Conservation (phyloP, 768 basidiomycete genomes). For the Lentinula detonsa region DNA sequence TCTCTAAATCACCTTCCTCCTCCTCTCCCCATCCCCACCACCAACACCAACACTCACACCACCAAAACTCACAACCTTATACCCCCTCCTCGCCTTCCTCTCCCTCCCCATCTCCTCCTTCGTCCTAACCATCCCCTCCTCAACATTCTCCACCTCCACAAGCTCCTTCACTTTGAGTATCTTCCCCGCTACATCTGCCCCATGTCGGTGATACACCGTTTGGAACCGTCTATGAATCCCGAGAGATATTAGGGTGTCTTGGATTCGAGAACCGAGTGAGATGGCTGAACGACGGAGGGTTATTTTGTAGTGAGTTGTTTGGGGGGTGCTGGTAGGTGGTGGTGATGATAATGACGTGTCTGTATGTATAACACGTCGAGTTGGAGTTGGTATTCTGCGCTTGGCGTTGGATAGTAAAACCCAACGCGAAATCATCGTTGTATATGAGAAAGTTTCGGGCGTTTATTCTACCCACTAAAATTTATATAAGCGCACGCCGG, state of each 20-base stretch:
- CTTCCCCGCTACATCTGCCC: constrained; percentile 74
- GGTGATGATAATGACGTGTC: background rate
- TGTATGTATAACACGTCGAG: background rate
- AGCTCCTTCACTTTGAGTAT: constrained; percentile 88
- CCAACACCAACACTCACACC: too few species aligned
- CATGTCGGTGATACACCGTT: constrained; percentile 76
- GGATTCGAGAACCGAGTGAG: constrained; percentile 64
- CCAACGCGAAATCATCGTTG: too few species aligned
- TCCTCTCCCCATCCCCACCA: background rate
- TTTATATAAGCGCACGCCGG: too few species aligned
- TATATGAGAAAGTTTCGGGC: too few species aligned
- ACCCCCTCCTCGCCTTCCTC: constrained; percentile 64
- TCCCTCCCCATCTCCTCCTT: constrained; percentile 63
- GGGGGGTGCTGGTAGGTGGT: constrained; percentile 7
- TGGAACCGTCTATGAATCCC: constrained; percentile 81
- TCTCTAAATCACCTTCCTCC: background rate
- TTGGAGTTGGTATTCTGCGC: background rate
- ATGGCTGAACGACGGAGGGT: constrained; percentile 86
- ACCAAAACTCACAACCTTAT: constrained; percentile 36
- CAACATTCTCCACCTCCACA: constrained; percentile 83
- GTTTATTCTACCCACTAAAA: too few species aligned
- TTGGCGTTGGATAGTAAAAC: background rate
- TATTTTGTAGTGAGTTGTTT: constrained; percentile 73
- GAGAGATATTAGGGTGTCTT: constrained; percentile 73
- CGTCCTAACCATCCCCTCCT: constrained; percentile 58